Evolutionary conservation across 805 yeast genomes (phyloP).

Genomic region (Blastobotrys americana): DNA sequence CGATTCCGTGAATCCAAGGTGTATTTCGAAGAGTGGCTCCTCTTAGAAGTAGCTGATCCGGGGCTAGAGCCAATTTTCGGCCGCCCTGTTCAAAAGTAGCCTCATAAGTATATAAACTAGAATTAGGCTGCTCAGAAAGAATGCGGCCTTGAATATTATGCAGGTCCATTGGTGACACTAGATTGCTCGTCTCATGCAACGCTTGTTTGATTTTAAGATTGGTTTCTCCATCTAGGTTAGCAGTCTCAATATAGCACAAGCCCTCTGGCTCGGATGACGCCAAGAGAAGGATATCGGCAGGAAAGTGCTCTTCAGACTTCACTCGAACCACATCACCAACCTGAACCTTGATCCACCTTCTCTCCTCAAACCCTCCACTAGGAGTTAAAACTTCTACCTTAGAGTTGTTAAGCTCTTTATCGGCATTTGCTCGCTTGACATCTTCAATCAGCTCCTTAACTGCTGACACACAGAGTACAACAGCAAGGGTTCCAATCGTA

Average conservation of each 20-base stretch:
- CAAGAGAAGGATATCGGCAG: slow-evolving; percentile 81
- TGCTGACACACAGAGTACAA: slow-evolving; percentile 86
- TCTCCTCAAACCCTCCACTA: slow-evolving; percentile 56
- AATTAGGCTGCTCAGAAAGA: slow-evolving; percentile 86
- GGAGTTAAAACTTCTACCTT: slow-evolving; percentile 52
- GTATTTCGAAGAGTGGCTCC: slow-evolving; percentile 96
- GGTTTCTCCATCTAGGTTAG: slow-evolving; percentile 96
- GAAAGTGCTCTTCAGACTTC: slow-evolving; percentile 80
- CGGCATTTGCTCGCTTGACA: slow-evolving; percentile 78
- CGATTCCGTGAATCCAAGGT: slow-evolving; percentile 90
- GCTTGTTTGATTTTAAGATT: slow-evolving; percentile 93
- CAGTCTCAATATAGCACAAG: slow-evolving; percentile 93
- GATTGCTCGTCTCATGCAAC: slow-evolving; percentile 61
- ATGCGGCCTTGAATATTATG: slow-evolving; percentile 51
- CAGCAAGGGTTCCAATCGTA: slow-evolving; percentile 80
- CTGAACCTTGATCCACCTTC: slow-evolving; percentile 76
- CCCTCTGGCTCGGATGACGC: slow-evolving; percentile 98
- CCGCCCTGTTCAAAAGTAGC: slow-evolving; percentile 58
- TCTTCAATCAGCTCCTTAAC: slow-evolving; percentile 88
- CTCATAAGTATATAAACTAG: slow-evolving; percentile 89
- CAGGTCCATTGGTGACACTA: slow-evolving; percentile 59
- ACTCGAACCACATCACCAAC: slow-evolving; percentile 91
- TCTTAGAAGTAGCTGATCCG: slow-evolving; percentile 85
- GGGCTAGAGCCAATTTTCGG: slow-evolving; percentile 56
- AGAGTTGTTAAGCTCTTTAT: slow-evolving; percentile 80